Evolutionary conservation across 2,329 filamentous ascomycete species (phyloP).

Genomic region (Esteya vermicola): DNA sequence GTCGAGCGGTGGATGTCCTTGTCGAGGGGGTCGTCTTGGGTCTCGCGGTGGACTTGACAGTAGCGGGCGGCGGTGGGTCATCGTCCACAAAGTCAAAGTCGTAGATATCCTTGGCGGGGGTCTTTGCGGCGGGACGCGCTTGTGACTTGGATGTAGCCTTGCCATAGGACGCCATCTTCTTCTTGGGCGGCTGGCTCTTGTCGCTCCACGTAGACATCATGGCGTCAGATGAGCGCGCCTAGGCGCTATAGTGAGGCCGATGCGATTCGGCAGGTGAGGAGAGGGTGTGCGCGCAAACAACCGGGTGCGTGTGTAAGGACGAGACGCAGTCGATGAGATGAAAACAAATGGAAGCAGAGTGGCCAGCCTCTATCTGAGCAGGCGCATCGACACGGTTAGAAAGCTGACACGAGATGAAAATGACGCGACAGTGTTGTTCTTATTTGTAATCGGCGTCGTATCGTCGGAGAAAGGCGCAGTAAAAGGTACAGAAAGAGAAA

Average conservation of each 20-base stretch:
- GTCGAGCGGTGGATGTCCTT: neutral
- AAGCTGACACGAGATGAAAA: no score
- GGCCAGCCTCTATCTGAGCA: neutral
- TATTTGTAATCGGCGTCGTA: neutral
- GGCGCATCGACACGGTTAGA: neutral
- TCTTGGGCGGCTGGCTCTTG: conserved; percentile 14
- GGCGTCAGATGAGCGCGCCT: conserved; percentile 4
- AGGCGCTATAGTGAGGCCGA: neutral
- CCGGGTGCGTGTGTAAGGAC: neutral
- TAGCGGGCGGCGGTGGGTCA: conserved; percentile 4
- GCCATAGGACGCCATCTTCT: conserved; percentile 18
- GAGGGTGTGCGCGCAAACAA: neutral
- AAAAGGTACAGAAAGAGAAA: neutral
- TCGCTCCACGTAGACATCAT: conserved; percentile 12
- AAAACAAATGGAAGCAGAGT: no score
- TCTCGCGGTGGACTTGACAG: conserved; percentile 1
- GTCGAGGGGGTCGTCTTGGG: neutral
- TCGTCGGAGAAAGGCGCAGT: neutral
- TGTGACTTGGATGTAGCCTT: conserved; percentile 13
- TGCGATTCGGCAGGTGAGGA: neutral
- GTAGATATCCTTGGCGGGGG: conserved; percentile 8
- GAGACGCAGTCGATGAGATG: neutral
- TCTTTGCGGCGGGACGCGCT: conserved; percentile 4
- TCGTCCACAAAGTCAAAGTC: conserved; percentile 12
- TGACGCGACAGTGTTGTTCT: neutral